phyloP scores from a whole-genome alignment of 176 grass and related monocot genomes.

The Oryza punctata region DNA sequence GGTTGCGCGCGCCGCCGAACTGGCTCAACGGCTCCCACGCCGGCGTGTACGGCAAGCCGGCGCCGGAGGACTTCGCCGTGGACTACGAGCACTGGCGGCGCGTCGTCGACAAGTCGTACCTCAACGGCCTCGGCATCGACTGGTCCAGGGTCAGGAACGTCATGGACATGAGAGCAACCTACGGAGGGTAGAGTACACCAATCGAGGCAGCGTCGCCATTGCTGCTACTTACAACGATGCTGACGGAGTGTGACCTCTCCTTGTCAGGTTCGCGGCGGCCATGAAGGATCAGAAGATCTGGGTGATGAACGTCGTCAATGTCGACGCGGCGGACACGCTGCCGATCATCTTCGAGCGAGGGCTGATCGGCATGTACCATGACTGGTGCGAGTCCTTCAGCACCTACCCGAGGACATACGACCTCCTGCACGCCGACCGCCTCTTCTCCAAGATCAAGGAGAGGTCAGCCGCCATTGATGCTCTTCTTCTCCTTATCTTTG shows the following conservation, averaged over 20 bases:
- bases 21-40: slow-evolving; percentile 67
- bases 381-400: slow-evolving; percentile 99
- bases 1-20: slow-evolving; percentile 59
- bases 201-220: no score
- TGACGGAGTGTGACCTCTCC: no score
- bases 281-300: slow-evolving; percentile 77
- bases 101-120: slow-evolving; percentile 69
- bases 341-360: slow-evolving; percentile 94
- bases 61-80: slow-evolving; percentile 63
- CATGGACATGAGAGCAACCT: slow-evolving; percentile 97
- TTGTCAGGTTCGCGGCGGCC: slow-evolving; percentile 67
- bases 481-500: no score
- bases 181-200: slow-evolving; percentile 66
- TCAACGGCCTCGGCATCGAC: slow-evolving; percentile 75
- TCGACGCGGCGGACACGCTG: slow-evolving; percentile 80
- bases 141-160: slow-evolving; percentile 93
- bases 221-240: no score
- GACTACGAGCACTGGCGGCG: slow-evolving; percentile 77
- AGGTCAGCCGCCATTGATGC: slow-evolving; percentile 46
- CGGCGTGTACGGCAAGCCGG: slow-evolving; percentile 77
- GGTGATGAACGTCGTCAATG: slow-evolving; percentile 95
- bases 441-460: slow-evolving; percentile 86
- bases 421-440: slow-evolving; percentile 83
- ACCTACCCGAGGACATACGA: slow-evolving; percentile 94
- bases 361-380: slow-evolving; percentile 94